phyloP scores from a whole-genome alignment of 208 protist species.

The Leishmania lainsoni region DNA sequence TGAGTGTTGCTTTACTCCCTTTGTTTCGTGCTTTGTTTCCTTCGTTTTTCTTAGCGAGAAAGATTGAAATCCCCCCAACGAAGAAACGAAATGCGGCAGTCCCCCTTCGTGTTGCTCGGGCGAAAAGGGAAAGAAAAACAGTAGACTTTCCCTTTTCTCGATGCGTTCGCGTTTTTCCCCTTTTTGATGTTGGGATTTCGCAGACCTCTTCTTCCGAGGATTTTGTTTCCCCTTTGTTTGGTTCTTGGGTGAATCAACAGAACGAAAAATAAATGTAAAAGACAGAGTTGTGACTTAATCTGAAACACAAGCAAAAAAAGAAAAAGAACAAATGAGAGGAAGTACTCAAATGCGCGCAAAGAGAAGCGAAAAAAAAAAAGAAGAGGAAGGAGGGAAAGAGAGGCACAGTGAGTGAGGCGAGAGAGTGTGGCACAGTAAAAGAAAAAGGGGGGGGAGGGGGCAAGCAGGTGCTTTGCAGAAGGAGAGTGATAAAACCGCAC shows the following conservation, averaged over 20 bases:
- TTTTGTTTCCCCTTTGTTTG: slow-evolving; percentile 5
- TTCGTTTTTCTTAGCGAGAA: background rate
- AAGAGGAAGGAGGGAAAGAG: background rate
- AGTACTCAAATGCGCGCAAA: background rate
- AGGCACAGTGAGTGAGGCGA: background rate
- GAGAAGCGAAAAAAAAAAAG: background rate
- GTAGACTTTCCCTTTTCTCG: background rate
- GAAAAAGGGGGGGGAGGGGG: no score
- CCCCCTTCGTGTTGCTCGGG: background rate
- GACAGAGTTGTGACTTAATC: background rate
- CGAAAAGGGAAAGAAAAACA: background rate
- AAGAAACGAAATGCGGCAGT: background rate
- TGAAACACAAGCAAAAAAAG: slow-evolving; percentile 3
- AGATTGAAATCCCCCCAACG: background rate
- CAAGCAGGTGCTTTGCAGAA: background rate
- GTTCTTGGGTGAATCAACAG: background rate
- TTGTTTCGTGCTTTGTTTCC: background rate
- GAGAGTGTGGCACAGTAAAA: background rate
- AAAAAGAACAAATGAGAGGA: slow-evolving; percentile 5
- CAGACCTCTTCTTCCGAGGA: background rate
- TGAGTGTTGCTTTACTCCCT: background rate
- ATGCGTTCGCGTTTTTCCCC: background rate
- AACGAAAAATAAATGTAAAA: background rate
- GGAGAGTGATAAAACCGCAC: slow-evolving; percentile 8
- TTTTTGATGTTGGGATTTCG: background rate